A percentile compares a stretch with the other conserved stretches of the same genome.
Conservation (phyloP, 495 filamentous ascomycete species). For the Penicillium subrubescens region DNA sequence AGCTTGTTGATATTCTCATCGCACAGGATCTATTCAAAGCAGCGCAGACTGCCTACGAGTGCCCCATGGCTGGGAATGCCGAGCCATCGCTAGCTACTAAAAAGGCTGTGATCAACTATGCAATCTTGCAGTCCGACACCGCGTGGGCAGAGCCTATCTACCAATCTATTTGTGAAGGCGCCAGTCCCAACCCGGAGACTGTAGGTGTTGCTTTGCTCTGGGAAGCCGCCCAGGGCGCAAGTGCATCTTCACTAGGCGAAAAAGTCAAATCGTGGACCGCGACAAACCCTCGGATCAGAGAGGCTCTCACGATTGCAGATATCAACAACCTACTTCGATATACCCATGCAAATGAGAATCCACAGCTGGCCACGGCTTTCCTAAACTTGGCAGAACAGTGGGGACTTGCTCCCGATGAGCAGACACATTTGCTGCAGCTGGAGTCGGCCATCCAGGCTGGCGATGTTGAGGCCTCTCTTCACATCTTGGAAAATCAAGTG, state of each 20-base stretch:
- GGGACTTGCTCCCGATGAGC: constrained; percentile 61
- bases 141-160: constrained; percentile 68
- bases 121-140: constrained; percentile 58
- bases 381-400: constrained; percentile 62
- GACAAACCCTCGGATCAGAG: constrained; percentile 35
- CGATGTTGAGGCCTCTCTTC: constrained; percentile 67
- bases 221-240: constrained; percentile 71
- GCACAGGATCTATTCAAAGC: constrained; percentile 39
- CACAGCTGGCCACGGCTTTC: constrained; percentile 74
- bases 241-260: constrained; percentile 67
- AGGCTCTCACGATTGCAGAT: constrained; percentile 63
- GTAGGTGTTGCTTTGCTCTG: constrained; percentile 76
- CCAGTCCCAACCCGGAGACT: constrained; percentile 51
- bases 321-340: constrained; percentile 76
- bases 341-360: constrained; percentile 68
- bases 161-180: constrained; percentile 54
- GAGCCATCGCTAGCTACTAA: constrained; percentile 51
- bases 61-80: constrained; percentile 46
- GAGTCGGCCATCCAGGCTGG: constrained; percentile 69
- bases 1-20: constrained; percentile 39
- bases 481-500: constrained; percentile 62
- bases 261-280: constrained; percentile 59
- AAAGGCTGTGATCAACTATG: constrained; percentile 54
- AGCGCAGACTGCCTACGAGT: constrained; percentile 55
- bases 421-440: constrained; percentile 73